Percentiles rank a stretch among this genome's conserved stretches.
Evolutionary conservation across 2,329 filamentous ascomycete genomes (phyloP).

Genomic region (Verticillium isaacii): DNA sequence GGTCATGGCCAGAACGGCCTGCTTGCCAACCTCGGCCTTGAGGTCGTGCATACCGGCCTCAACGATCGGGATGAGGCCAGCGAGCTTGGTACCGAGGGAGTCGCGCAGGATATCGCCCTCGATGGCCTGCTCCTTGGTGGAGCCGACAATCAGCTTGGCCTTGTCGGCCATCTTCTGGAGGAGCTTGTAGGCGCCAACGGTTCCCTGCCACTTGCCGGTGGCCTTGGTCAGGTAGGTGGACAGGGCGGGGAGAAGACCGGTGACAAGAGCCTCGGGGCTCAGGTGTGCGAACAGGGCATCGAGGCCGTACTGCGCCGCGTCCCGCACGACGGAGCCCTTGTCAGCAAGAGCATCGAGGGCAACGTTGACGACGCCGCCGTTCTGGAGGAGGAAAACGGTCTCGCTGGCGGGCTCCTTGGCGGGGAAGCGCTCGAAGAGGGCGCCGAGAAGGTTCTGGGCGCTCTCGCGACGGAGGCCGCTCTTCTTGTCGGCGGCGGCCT

Average conservation of each 20-base stretch:
- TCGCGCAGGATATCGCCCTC: slow-evolving; percentile 89
- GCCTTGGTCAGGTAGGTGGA: slow-evolving; percentile 72
- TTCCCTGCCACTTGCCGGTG: slow-evolving; percentile 96
- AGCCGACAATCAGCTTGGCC: slow-evolving; percentile 77
- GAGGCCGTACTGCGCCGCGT: slow-evolving; percentile 89
- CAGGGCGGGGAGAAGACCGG: slow-evolving; percentile 74
- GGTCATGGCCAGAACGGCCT: slow-evolving; percentile 88
- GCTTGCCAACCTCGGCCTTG: slow-evolving; percentile 83
- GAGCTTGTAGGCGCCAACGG: slow-evolving; percentile 78
- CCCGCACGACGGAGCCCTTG: slow-evolving; percentile 82
- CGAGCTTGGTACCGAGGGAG: slow-evolving; percentile 83
- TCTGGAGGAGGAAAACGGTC: slow-evolving; percentile 75
- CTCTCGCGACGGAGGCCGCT: slow-evolving; percentile 79
- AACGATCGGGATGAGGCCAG: slow-evolving; percentile 82
- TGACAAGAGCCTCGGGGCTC: slow-evolving; percentile 75
- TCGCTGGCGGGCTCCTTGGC: slow-evolving; percentile 73
- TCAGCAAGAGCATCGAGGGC: slow-evolving; percentile 85
- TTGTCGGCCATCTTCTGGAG: slow-evolving; percentile 94
- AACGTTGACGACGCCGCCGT: slow-evolving; percentile 65
- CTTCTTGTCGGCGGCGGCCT: slow-evolving; percentile 92
- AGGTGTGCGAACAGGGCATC: slow-evolving; percentile 81
- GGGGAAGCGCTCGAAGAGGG: slow-evolving; percentile 87
- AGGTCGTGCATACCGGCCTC: slow-evolving; percentile 95
- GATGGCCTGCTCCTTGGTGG: slow-evolving; percentile 74
- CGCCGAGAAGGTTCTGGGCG: slow-evolving; percentile 90